Evolutionary conservation across 768 basidiomycete species (phyloP), one percentile per base, ranked within the genome.

Genomic region (Leccinellum rugosiceps): DNA sequence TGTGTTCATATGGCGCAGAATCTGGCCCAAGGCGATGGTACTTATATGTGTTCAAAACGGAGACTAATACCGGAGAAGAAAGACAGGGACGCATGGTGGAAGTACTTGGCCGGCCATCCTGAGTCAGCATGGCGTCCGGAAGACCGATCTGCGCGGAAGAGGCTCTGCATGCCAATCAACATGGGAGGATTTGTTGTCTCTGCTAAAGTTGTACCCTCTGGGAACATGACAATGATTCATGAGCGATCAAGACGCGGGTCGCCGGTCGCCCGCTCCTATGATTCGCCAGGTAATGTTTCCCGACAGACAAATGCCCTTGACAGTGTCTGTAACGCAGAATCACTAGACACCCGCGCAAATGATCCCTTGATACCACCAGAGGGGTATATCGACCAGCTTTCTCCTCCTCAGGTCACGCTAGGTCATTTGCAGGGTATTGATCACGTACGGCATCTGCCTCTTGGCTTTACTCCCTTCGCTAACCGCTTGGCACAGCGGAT

Each of bases 81-180:
- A 65, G 84, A 89, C 57, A 79, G 91, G 55, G 87, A 90, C 60
- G 71, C 76, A 17, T 93, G 91, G 91, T 92, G 91, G 91, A 79
- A 80, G 15, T 93, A 85, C 61, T 72, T 93, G 6, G 75, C 82
- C 46, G 91, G 90, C 32, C 76, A 76, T 61, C 84, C 88, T n/a
- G 81, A 83, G 65, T 76, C 78, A 31, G 83, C 81, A 43, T 92
- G 90, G 90, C 80, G 79, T 65, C 77, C 80, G 21, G 69, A 52
- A 38, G 65, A 53, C 52, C 65, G 46, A 19, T 51, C 57, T 9
- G 46, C 41, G 34, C 56, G 54, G 28, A 64, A 64, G 44, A 62
- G 64, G 46, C 31, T 47, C 50, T 56, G 44, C 32, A 25, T 8
- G 6, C n/a, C 53, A 13, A 34, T 30, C 21, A 74, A 63, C 26